phyloP scores from a whole-genome alignment of 768 basidiomycete genomes.

The Rhodotorula kratochvilovae region DNA sequence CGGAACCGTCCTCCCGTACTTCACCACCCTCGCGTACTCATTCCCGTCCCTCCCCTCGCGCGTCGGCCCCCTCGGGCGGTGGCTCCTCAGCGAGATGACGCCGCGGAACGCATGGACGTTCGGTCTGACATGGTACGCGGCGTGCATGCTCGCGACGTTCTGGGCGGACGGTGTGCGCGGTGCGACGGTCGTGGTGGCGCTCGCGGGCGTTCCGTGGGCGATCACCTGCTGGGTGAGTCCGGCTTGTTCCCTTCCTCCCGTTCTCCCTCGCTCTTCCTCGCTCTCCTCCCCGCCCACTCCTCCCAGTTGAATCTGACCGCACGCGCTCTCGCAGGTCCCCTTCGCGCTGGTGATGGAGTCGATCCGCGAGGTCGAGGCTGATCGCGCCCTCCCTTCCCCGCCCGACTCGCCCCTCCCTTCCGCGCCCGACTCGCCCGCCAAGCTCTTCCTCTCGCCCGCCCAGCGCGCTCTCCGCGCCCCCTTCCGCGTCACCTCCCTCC shows the following conservation, averaged over 20 bases:
- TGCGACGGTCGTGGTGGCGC: constrained; percentile 67
- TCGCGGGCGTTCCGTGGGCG: constrained; percentile 89
- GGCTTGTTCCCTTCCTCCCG: no score
- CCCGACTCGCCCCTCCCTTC: no score
- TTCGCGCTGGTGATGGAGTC: constrained; percentile 34
- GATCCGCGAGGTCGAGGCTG: constrained; percentile 14
- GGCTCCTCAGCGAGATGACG: constrained; percentile 12
- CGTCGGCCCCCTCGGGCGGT: neutral
- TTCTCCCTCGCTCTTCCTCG: no score
- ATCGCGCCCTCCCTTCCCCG: neutral
- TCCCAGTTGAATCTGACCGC: no score
- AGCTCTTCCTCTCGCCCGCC: neutral
- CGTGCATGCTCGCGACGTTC: constrained; percentile 67
- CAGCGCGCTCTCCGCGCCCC: neutral
- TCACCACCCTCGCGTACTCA: constrained; percentile 34
- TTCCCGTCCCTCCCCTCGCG: constrained; percentile 8
- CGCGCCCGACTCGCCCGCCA: neutral
- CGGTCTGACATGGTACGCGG: constrained; percentile 66
- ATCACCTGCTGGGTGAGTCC: constrained; percentile 67
- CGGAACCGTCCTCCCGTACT: no score
- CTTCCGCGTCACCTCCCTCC: neutral
- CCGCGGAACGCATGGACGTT: constrained; percentile 56
- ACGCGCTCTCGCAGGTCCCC: constrained; percentile 5
- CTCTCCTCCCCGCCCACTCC: no score
- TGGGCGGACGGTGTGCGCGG: constrained; percentile 57